Evolutionary conservation across 2,329 filamentous ascomycete genomes (phyloP), one percentile per base, ranked within the genome.

Genomic region (Diaporthe sp.): DNA sequence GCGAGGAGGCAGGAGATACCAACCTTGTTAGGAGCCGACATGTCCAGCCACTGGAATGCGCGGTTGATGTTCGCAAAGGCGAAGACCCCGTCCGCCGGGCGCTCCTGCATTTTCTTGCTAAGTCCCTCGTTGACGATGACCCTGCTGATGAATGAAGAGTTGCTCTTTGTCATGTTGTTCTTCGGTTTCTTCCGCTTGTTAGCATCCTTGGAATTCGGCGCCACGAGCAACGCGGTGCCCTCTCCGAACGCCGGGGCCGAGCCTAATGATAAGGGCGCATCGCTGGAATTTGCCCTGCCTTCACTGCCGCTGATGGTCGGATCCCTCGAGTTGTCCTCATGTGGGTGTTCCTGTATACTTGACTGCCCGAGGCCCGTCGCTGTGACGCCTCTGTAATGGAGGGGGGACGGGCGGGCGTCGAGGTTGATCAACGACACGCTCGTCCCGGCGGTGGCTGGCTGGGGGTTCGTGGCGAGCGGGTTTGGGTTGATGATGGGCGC

Each of bases 121-220:
- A 97, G 84, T 6, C 89, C 89, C 80, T 99, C 97, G 81, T 98
- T 94, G 22, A 95, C 93, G 78, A 98, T 98, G 44, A 98, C 96
- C 73, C 97, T 89, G n/a, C 96, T 98, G 42, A 99, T 97, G 82
- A 98, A 99, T 0, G 96, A 98, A 13, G 97, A 99, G 84, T 98
- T 98, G 86, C 95, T 98, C 88, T 99, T 99, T 71, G 96, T 93
- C 83, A 99, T 97, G 83, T 97, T 98, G 85, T 96, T 98, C 89
- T 98, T 99, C 3, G 97, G 97, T 84, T 99, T 99, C 81, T 93
- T 91, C 82, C 92, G 90, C 88, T 98, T 98, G 78, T 91, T 92
- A 55, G 91, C 89, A 80, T 96, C 94, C 81, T 95, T 95, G 42
- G 89, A 88, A 70, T 89, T 89, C 25, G 89, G 88, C 4, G 91